phyloP scores from a whole-genome alignment of 2,329 filamentous ascomycete genomes.

The Fusarium foetens region DNA sequence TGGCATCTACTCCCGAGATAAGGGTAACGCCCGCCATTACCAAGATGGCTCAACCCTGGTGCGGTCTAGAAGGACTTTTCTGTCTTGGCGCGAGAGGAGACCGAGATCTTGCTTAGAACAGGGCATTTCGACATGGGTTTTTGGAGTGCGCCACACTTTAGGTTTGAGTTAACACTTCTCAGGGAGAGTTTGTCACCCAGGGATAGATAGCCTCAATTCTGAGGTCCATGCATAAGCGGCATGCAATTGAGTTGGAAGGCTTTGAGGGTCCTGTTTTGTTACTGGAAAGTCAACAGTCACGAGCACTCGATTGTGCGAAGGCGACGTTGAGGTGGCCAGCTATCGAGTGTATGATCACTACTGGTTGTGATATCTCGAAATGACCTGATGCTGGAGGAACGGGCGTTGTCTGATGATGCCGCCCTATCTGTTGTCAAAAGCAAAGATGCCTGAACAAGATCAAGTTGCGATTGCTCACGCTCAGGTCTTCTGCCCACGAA shows the following conservation, averaged over 20 bases:
- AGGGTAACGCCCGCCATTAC: constrained; percentile 22
- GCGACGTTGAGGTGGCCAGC: background rate
- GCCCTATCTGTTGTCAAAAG: background rate
- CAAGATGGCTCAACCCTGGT: constrained; percentile 30
- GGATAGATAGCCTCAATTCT: background rate
- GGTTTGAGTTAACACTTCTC: constrained; percentile 29
- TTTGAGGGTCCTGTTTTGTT: background rate
- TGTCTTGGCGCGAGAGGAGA: constrained; percentile 20
- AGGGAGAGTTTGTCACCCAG: constrained; percentile 24
- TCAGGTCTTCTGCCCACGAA: constrained; percentile 14
- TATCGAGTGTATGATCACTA: background rate
- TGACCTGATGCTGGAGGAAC: background rate
- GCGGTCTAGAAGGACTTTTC: constrained; percentile 10
- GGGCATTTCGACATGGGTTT: constrained; percentile 31
- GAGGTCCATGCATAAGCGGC: constrained; percentile 7
- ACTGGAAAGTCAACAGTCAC: background rate
- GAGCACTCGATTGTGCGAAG: background rate
- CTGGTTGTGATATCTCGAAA: background rate
- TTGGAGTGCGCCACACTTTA: constrained; percentile 34
- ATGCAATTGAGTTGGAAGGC: background rate
- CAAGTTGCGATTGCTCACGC: background rate
- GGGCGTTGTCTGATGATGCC: background rate
- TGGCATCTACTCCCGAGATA: constrained; percentile 2
- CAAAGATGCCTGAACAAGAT: background rate
- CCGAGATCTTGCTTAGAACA: constrained; percentile 35